Percentiles rank a stretch among this genome's conserved stretches.
Conservation (phyloP, 2,329 filamentous ascomycete species). For the Immersiporthe knoxdaviesiana region DNA sequence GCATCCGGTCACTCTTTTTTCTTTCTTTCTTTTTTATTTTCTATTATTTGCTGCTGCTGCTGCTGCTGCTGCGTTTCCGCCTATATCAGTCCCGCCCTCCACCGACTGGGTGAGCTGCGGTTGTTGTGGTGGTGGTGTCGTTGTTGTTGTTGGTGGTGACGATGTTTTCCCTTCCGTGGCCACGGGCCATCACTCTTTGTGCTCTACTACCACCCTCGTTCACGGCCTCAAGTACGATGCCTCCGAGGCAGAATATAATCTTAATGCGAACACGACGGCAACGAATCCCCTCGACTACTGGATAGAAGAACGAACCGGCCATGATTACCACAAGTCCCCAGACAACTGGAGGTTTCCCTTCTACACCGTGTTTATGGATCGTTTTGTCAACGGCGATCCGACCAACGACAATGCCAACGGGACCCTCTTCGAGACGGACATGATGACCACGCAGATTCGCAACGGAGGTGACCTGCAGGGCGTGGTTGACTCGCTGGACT, state of each 20-base stretch:
- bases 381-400: conserved; percentile 67
- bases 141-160: conserved; percentile 28
- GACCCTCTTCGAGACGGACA: conserved; percentile 63
- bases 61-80: conserved; percentile 7
- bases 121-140: conserved; percentile 37
- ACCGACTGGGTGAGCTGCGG: conserved; percentile 29
- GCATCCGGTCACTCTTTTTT: conserved; percentile 26
- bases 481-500: conserved; percentile 63
- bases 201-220: conserved; percentile 34
- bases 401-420: conserved; percentile 66
- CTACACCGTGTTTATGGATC: conserved; percentile 66
- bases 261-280: conserved; percentile 63
- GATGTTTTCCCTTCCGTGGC: conserved; percentile 37
- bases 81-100: neutral
- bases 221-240: conserved; percentile 37
- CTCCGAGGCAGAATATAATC: conserved; percentile 53
- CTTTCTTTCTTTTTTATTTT: conserved; percentile 4
- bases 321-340: conserved; percentile 58
- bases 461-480: conserved; percentile 65
- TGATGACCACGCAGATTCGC: conserved; percentile 63
- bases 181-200: conserved; percentile 35
- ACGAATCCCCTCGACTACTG: conserved; percentile 60
- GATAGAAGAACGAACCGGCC: conserved; percentile 50
- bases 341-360: conserved; percentile 67
- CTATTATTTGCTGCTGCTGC: too few relatives aligned